Percentiles rank a stretch among this genome's conserved stretches.
Conservation (phyloP, 139 green algal genomes). For the Gonium pectorale region DNA sequence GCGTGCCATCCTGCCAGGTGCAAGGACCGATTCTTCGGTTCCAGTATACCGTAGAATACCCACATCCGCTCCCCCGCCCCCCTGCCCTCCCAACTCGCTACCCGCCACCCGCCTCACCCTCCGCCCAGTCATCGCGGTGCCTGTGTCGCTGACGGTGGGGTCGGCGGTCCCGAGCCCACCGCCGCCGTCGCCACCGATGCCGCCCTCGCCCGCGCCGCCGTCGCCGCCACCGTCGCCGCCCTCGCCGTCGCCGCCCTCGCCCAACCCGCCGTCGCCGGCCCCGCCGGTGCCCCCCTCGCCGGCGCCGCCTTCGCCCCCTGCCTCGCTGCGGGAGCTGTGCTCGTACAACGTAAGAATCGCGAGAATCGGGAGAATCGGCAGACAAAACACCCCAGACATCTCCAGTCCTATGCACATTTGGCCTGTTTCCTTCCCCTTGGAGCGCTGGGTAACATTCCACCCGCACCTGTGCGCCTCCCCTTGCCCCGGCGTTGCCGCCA, state of each 20-base stretch:
- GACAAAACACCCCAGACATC: too few relatives aligned
- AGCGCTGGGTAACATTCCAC: too few relatives aligned
- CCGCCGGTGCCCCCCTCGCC: neutral
- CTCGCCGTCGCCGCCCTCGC: neutral
- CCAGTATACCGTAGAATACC: too few relatives aligned
- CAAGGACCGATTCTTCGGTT: too few relatives aligned
- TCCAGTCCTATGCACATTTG: too few relatives aligned
- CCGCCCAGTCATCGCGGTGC: slow-evolving; percentile 15
- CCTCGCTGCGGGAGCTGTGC: neutral
- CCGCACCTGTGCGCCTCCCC: too few relatives aligned
- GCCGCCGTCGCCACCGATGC: neutral
- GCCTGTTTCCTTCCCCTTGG: too few relatives aligned
- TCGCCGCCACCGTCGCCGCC: neutral
- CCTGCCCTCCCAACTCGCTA: neutral
- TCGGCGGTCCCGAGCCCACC: neutral
- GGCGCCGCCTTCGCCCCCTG: neutral
- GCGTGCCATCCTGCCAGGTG: too few relatives aligned
- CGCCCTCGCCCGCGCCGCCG: neutral
- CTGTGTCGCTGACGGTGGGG: neutral
- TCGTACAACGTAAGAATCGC: slow-evolving; percentile 26
- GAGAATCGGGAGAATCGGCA: too few relatives aligned
- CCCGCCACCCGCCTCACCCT: too few relatives aligned
- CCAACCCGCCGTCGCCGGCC: neutral
- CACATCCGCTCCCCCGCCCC: neutral
- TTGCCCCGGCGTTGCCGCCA: too few relatives aligned